Evolutionary conservation across 2,329 filamentous ascomycete genomes (phyloP), one percentile per base, ranked within the genome.

Genomic region (Microcera coccophila): DNA sequence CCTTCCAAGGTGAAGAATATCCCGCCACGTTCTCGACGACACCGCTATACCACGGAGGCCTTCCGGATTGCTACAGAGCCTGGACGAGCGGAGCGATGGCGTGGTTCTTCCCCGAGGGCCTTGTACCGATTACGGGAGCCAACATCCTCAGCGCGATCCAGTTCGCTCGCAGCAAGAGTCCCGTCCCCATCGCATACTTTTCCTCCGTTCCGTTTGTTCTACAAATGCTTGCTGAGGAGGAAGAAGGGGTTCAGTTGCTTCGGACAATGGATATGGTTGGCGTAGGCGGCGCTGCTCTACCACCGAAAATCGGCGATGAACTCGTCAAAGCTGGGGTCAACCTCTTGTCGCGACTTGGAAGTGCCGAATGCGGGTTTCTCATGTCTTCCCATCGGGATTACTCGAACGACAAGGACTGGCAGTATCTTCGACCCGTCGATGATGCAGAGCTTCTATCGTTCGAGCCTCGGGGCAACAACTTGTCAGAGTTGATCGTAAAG

Each of bases 41-140:
- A 3, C 81, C 82, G 0, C 66, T 85, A 0, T 85, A 83, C 49
- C 80, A 84, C 50, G 82, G 81, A 2, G 82, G 81, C 0, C 69
- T 83, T 8, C 78, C 81, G 1, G 82, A 85, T 55, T 70, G 77
- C 16, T 75, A 84, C 35, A 66, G 81, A 38, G 72, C 79, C 0
- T 84, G 81, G 80, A 75, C 77, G 2, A 79, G 76, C 43, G 71
- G 70, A 15, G 73, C 78, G 0, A 60, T 76, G 52, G 76, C 84
- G 3, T 84, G 79, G 76, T 65, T 84, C 9, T 85, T 84, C 48
- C 79, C 81, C 0, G 73, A 76, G 16, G 73, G 73, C 2, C 62
- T 68, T 4, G 60, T 71, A 0, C 79, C 81, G 0, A 75, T 84
- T 14, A 84, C 80, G 0, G 69, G 71, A 3, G 53, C 55, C 2